Conservation (phyloP, 1,139 yeast species). For the Wickerhamomyces sp. region DNA sequence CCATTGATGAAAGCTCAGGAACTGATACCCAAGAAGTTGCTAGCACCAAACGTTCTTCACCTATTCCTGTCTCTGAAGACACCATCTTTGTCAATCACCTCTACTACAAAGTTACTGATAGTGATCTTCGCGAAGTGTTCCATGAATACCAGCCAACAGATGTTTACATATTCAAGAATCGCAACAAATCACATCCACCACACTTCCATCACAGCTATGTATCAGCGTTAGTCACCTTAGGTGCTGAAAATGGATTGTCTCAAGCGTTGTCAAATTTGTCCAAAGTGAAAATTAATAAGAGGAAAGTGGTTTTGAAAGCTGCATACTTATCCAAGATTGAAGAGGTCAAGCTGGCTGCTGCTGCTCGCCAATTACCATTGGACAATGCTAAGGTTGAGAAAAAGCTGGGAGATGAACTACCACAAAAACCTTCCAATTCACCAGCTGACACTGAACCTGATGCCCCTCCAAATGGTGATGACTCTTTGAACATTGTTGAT, state of each 20-base stretch:
- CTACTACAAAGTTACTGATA: slow-evolving; percentile 36
- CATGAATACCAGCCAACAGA: slow-evolving; percentile 42
- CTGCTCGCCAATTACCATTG: slow-evolving; percentile 9
- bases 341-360: slow-evolving; percentile 36
- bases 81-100: slow-evolving; percentile 50
- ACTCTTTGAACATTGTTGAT: slow-evolving; percentile 3
- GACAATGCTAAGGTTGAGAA: no score
- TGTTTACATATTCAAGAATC: slow-evolving; percentile 40
- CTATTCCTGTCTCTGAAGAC: slow-evolving; percentile 34
- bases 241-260: slow-evolving; percentile 36
- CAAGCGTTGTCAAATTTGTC: slow-evolving; percentile 40
- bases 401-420: no score
- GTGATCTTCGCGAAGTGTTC: slow-evolving; percentile 38
- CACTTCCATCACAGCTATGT: slow-evolving; percentile 31
- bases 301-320: slow-evolving; percentile 32
- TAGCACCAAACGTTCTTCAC: no score
- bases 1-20: background rate
- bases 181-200: slow-evolving; percentile 15
- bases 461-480: background rate
- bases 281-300: slow-evolving; percentile 33
- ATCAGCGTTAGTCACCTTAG: slow-evolving; percentile 52
- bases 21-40: no score
- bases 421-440: no score
- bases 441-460: no score
- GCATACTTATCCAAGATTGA: slow-evolving; percentile 38